phyloP scores from a whole-genome alignment of 1,139 yeast genomes.

The Arxiozyma heterogenica region DNA sequence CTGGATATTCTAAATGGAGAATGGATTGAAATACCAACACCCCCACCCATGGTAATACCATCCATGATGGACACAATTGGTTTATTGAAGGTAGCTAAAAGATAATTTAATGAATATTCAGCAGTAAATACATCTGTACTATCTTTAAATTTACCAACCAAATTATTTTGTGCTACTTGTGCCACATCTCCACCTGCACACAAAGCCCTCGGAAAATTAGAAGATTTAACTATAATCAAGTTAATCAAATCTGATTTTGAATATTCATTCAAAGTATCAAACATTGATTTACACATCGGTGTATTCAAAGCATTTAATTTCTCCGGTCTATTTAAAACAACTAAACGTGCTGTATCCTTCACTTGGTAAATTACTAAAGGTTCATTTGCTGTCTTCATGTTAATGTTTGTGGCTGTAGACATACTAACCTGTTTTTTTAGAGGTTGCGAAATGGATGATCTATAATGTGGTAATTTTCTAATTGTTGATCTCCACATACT shows the following conservation, averaged over 20 bases:
- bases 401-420: background rate
- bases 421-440: background rate
- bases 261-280: conserved; percentile 70
- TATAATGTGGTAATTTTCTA: background rate
- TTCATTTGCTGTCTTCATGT: conserved; percentile 3
- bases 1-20: conserved; percentile 92
- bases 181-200: conserved; percentile 97
- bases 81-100: conserved; percentile 71
- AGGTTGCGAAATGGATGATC: background rate
- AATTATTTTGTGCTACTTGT: conserved; percentile 50
- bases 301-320: conserved; percentile 80
- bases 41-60: conserved; percentile 98
- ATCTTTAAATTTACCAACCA: conserved; percentile 36
- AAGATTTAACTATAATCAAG: conserved; percentile 61
- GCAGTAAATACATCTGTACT: conserved; percentile 62
- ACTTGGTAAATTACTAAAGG: conserved; percentile 15
- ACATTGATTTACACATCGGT: conserved; percentile 67
- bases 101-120: conserved; percentile 76
- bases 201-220: conserved; percentile 36
- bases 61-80: conserved; percentile 80
- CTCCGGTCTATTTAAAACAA: conserved; percentile 68
- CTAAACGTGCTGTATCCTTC: conserved; percentile 50
- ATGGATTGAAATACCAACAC: conserved; percentile 86
- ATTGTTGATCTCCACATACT: conserved; percentile 1
- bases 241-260: conserved; percentile 58